These are phyloP conservation scores for Candida dendrica DNA, from an alignment of 805 yeast species.

Conservation along the genomic window DNA sequence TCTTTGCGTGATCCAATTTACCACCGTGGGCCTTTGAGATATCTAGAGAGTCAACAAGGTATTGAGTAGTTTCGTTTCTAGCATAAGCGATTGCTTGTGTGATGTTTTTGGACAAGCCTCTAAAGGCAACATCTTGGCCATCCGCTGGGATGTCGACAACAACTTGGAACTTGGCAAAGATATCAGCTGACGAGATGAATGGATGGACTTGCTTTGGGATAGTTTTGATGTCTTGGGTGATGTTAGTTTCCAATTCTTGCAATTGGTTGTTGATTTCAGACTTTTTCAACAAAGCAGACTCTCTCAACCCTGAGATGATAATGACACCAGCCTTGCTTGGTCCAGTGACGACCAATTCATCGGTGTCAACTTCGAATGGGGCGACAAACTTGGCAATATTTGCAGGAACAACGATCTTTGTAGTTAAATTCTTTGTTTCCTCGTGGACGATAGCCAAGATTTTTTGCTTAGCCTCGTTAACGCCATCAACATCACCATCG, in stretches of 20 bases:
- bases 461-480: slow-evolving; percentile 60
- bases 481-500: slow-evolving; percentile 83
- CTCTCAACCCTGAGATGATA: slow-evolving; percentile 65
- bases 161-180: slow-evolving; percentile 49
- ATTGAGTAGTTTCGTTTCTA: slow-evolving; percentile 50
- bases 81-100: slow-evolving; percentile 57
- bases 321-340: slow-evolving; percentile 37
- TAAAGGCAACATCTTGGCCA: slow-evolving; percentile 46
- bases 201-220: slow-evolving; percentile 68
- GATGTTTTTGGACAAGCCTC: slow-evolving; percentile 57
- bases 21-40: slow-evolving; percentile 87
- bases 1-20: slow-evolving; percentile 66
- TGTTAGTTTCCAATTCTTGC: slow-evolving; percentile 33
- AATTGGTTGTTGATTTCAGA: slow-evolving; percentile 39
- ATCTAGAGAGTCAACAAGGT: slow-evolving; percentile 62
- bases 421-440: slow-evolving; percentile 53
- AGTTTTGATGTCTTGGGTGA: slow-evolving; percentile 46
- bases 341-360: slow-evolving; percentile 19
- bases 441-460: slow-evolving; percentile 70
- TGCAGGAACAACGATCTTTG: slow-evolving; percentile 37
- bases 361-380: slow-evolving; percentile 23
- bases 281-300: slow-evolving; percentile 49
- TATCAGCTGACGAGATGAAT: slow-evolving; percentile 50
- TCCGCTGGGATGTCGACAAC: slow-evolving; percentile 48
- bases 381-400: slow-evolving; percentile 25